phyloP scores from a whole-genome alignment of 2,329 filamentous ascomycete species.

The Westerdykella ornata region DNA sequence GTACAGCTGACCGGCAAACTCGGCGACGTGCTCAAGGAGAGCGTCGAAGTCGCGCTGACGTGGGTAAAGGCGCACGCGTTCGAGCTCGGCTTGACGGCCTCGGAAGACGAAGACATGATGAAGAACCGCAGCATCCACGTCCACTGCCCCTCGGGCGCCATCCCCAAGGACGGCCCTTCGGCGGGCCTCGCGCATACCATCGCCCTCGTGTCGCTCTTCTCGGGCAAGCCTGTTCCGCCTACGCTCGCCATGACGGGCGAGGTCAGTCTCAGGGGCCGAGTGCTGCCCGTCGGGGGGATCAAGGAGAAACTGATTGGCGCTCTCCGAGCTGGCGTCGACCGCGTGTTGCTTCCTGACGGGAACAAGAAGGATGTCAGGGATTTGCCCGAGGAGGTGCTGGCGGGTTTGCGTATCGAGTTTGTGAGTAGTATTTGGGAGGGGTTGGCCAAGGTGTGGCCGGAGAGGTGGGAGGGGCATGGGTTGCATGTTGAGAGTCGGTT shows the following conservation, averaged over 20 bases:
- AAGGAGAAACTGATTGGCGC: constrained; percentile 98
- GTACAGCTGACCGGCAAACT: constrained; percentile 95
- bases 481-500: constrained; percentile 70
- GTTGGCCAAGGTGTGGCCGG: constrained; percentile 84
- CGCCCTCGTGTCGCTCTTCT: constrained; percentile 85
- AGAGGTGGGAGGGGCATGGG: constrained; percentile 62
- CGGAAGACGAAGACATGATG: constrained; percentile 88
- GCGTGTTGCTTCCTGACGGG: constrained; percentile 76
- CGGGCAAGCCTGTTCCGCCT: constrained; percentile 75
- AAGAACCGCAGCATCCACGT: constrained; percentile 90
- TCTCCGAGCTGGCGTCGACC: constrained; percentile 86
- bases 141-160: constrained; percentile 88
- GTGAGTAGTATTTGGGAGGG: constrained; percentile 96
- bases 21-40: constrained; percentile 94
- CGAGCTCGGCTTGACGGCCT: constrained; percentile 74
- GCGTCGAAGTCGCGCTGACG: constrained; percentile 87
- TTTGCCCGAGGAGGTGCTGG: constrained; percentile 79
- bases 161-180: constrained; percentile 80
- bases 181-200: constrained; percentile 93
- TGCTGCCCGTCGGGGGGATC: constrained; percentile 93
- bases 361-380: constrained; percentile 92
- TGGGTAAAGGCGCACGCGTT: constrained; percentile 98
- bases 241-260: constrained; percentile 91
- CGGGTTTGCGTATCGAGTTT: constrained; percentile 80
- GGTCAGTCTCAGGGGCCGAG: constrained; percentile 73